A percentile compares a stretch with the other conserved stretches of the same genome.
Conservation (phyloP, 805 yeast species). For the Candida quercuum region DNA sequence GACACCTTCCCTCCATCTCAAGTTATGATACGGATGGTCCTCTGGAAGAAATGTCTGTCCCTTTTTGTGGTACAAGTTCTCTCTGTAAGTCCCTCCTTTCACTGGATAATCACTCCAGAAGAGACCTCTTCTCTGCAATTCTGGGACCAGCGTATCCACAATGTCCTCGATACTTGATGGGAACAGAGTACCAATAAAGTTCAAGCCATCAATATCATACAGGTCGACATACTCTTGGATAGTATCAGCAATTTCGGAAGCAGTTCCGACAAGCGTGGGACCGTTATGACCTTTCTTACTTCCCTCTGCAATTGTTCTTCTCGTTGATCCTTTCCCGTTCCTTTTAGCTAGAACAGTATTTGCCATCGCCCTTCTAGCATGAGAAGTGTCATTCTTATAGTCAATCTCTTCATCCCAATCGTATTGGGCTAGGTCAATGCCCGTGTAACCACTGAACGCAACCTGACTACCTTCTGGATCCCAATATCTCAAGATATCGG, state of each 20-base stretch:
- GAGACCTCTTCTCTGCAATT: conserved; percentile 27
- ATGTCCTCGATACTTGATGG: conserved; percentile 35
- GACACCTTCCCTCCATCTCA: conserved; percentile 6
- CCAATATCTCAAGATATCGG: conserved; percentile 22
- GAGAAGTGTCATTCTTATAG: conserved; percentile 8
- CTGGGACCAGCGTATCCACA: conserved; percentile 31
- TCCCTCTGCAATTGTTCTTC: not conserved
- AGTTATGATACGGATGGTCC: conserved; percentile 14
- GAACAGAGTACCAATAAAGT: conserved; percentile 29
- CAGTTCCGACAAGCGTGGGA: conserved; percentile 23
- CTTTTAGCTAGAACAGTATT: not conserved
- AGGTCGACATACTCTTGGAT: conserved; percentile 34
- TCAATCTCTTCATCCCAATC: conserved; percentile 25
- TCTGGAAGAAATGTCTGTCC: conserved; percentile 11
- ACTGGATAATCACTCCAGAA: conserved; percentile 30
- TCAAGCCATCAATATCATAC: conserved; percentile 39
- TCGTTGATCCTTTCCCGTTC: not conserved
- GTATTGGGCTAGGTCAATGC: conserved; percentile 31
- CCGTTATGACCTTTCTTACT: not conserved
- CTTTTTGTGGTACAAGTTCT: conserved; percentile 26
- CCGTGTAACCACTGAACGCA: conserved; percentile 36
- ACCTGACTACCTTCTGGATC: conserved; percentile 35
- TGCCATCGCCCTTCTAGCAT: not conserved
- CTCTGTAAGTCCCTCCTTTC: conserved; percentile 29
- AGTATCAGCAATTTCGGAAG: conserved; percentile 28